Percentiles rank a stretch among this genome's conserved stretches.
phyloP scores from a whole-genome alignment of 768 basidiomycete species.

The Boletellus ananas region DNA sequence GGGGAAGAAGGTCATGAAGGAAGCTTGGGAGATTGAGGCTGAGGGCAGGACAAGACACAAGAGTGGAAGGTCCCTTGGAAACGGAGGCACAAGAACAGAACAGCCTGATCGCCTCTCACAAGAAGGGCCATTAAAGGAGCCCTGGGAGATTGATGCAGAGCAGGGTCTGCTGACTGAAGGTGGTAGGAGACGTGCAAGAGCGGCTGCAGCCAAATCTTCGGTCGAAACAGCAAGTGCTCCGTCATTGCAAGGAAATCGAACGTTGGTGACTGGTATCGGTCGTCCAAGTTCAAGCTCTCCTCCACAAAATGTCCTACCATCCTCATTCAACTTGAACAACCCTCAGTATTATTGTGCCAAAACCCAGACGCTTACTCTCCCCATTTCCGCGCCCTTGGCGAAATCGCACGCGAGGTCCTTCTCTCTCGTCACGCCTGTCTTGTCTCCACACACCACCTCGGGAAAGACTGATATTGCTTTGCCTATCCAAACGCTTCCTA shows the following conservation, averaged over 20 bases:
- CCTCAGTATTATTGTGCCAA: slow-evolving; percentile 57
- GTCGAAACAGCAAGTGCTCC: slow-evolving; percentile 9
- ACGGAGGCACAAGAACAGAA: slow-evolving; percentile 4
- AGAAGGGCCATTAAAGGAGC: slow-evolving; percentile 51
- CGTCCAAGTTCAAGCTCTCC: slow-evolving; percentile 25
- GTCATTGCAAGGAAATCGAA: slow-evolving; percentile 16
- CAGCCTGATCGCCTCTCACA: background rate
- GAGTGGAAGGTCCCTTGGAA: slow-evolving; percentile 30
- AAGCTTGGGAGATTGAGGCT: slow-evolving; percentile 76
- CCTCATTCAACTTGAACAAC: slow-evolving; percentile 37
- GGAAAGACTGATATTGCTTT: slow-evolving; percentile 45
- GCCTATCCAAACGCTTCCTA: slow-evolving; percentile 65
- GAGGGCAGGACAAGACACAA: slow-evolving; percentile 51
- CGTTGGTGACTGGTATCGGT: slow-evolving; percentile 18
- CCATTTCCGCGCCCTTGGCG: slow-evolving; percentile 53
- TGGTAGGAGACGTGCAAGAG: slow-evolving; percentile 61
- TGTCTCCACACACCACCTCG: slow-evolving; percentile 1
- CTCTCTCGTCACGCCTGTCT: slow-evolving; percentile 42
- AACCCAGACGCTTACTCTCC: slow-evolving; percentile 61
- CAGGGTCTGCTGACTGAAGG: slow-evolving; percentile 73
- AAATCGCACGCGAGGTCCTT: slow-evolving; percentile 58
- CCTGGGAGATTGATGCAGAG: slow-evolving; percentile 81
- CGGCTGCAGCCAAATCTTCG: slow-evolving; percentile 28
- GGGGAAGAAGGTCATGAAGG: slow-evolving; percentile 68
- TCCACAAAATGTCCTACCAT: slow-evolving; percentile 17